phyloP scores from a whole-genome alignment of 306 rosid genomes.

The Lathyrus aphaca region DNA sequence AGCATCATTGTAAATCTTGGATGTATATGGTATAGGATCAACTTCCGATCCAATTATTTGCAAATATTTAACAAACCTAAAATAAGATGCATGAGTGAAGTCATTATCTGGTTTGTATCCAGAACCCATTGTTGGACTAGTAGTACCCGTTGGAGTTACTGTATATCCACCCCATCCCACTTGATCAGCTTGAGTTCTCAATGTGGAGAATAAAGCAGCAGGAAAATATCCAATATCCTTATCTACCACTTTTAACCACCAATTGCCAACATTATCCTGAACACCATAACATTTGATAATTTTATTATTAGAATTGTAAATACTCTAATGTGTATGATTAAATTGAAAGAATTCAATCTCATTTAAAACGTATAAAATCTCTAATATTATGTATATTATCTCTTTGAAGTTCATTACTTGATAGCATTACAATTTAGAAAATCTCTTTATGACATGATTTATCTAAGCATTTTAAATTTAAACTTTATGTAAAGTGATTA shows the following conservation, averaged over 20 bases:
- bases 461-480: no score
- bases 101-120: background rate
- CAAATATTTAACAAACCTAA: background rate
- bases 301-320: no score
- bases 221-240: slow-evolving; percentile 19
- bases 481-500: no score
- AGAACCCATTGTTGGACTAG: slow-evolving; percentile 27
- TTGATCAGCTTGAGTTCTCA: background rate
- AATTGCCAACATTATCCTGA: background rate
- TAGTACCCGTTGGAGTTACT: background rate
- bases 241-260: background rate
- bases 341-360: no score
- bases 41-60: fast-evolving
- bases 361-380: no score
- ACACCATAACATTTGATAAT: background rate
- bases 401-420: no score
- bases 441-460: no score
- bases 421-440: no score
- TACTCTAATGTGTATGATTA: no score
- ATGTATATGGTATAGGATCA: background rate
- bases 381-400: no score
- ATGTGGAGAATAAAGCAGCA: background rate
- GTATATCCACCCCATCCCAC: slow-evolving; percentile 29
- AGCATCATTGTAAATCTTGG: background rate
- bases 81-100: background rate